These are phyloP conservation scores for Agrocybe praecox DNA, from an alignment of 768 basidiomycete genomes.

Conservation along the genomic window DNA sequence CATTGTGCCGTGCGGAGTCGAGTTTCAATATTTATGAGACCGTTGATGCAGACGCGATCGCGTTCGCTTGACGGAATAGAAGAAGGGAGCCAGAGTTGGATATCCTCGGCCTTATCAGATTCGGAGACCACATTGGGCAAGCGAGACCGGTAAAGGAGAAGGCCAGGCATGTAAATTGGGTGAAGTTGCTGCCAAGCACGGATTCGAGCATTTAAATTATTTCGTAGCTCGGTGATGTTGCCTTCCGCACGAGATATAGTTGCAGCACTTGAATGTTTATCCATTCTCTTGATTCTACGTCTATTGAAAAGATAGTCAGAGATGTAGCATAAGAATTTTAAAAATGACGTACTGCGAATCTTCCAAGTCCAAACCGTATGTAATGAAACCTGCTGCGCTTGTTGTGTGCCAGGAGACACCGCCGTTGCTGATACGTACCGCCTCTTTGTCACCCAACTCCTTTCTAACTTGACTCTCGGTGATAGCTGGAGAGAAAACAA, in stretches of 20 bases:
- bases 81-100: constrained; percentile 14
- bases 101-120: constrained; percentile 7
- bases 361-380: not conserved
- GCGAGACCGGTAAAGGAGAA: not conserved
- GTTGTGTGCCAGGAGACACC: not conserved
- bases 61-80: not conserved
- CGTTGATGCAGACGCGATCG: not conserved
- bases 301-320: not conserved
- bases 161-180: constrained; percentile 16
- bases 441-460: not conserved
- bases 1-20: constrained; percentile 4
- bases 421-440: not conserved
- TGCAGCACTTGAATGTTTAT: not conserved
- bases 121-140: no score
- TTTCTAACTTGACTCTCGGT: not conserved
- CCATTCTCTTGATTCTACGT: not conserved
- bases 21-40: not conserved
- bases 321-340: no score
- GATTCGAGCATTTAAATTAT: constrained; percentile 6
- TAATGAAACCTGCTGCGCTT: not conserved
- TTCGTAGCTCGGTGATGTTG: constrained; percentile 10
- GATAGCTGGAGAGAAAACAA: not conserved
- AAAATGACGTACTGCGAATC: not conserved
- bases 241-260: not conserved
- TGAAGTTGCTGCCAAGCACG: constrained; percentile 14